Percentiles rank a stretch among this genome's conserved stretches.
These are phyloP conservation scores for Medicago truncatula DNA, from an alignment of 306 rosid species.

Conservation along the genomic window DNA sequence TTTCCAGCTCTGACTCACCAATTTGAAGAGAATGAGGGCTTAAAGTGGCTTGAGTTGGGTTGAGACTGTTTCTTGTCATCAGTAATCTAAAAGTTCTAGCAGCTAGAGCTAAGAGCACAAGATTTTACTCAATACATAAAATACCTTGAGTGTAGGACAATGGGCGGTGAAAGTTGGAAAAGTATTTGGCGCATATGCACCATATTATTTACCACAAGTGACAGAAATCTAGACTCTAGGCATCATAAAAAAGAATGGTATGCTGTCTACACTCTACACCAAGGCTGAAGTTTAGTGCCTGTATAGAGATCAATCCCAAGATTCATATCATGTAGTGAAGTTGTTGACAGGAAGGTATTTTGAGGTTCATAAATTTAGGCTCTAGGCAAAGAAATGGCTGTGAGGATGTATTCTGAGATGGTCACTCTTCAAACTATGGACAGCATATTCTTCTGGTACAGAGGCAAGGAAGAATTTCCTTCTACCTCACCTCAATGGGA, in stretches of 20 bases:
- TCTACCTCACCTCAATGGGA: conserved; percentile 68
- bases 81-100: conserved; percentile 10
- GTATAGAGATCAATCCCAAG: conserved; percentile 2
- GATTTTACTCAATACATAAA: conserved; percentile 10
- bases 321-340: conserved; percentile 4
- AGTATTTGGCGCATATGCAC: background rate
- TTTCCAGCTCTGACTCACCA: background rate
- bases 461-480: conserved; percentile 80
- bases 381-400: conserved; percentile 55
- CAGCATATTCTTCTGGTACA: conserved; percentile 67
- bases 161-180: conserved; percentile 6
- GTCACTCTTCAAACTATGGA: conserved; percentile 77
- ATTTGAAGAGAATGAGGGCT: conserved; percentile 18
- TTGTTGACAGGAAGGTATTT: background rate
- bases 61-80: conserved; percentile 9
- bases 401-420: conserved; percentile 69
- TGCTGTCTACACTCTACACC: background rate
- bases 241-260: conserved; percentile 1
- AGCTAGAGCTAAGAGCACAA: conserved; percentile 7
- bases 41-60: conserved; percentile 1
- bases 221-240: conserved; percentile 11
- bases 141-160: conserved; percentile 15
- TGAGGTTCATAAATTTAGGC: background rate
- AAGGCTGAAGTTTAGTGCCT: background rate
- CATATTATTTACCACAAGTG: background rate